phyloP scores from a whole-genome alignment of 1,284 basidiomycete species.

The Salmacisia buchloeana region DNA sequence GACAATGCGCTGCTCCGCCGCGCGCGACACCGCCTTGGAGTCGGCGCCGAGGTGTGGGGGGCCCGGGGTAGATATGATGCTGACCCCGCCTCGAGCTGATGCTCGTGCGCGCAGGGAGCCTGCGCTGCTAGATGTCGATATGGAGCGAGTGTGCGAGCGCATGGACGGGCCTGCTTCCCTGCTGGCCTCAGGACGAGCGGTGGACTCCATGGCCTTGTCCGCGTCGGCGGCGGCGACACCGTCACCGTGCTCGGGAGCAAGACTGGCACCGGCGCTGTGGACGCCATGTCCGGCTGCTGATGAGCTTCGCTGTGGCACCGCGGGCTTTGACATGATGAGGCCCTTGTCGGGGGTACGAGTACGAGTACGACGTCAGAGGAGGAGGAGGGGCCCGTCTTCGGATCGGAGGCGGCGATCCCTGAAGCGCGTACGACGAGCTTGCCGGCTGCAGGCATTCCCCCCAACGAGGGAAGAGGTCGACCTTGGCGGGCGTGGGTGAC shows the following conservation, averaged over 20 bases:
- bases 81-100: background rate
- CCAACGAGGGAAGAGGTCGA: too few species aligned
- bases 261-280: background rate
- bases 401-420: too few species aligned
- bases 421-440: too few species aligned
- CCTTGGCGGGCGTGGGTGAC: too few species aligned
- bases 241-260: background rate
- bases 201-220: too few species aligned
- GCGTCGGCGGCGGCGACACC: background rate
- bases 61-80: background rate
- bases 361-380: too few species aligned
- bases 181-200: too few species aligned
- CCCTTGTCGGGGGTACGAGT: too few species aligned
- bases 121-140: background rate
- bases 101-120: constrained; percentile 4
- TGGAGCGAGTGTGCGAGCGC: too few species aligned
- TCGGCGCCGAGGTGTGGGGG: background rate
- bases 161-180: too few species aligned
- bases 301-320: background rate
- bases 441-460: too few species aligned
- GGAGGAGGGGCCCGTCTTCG: too few species aligned
- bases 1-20: background rate
- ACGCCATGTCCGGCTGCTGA: background rate
- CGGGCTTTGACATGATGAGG: background rate
- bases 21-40: background rate